Percentiles rank a stretch among this genome's conserved stretches.
phyloP scores from a whole-genome alignment of 495 filamentous ascomycete species.

The Penicillium fimorum region DNA sequence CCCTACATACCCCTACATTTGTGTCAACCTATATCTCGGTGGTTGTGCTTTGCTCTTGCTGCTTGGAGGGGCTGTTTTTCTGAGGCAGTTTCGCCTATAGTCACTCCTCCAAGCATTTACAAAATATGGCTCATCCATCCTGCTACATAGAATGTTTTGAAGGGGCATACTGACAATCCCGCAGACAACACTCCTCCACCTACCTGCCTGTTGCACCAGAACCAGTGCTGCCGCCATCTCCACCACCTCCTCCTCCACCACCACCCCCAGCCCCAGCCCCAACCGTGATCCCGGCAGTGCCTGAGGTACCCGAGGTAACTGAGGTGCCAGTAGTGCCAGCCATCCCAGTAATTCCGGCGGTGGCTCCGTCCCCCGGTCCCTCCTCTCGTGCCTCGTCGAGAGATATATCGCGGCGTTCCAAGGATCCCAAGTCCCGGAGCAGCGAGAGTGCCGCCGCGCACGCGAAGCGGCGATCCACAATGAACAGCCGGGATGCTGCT shows the following conservation, averaged over 20 bases:
- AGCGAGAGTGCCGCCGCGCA: constrained; percentile 44
- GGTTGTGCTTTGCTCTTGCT: constrained; percentile 7
- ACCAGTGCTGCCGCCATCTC: background rate
- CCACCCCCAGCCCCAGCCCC: background rate
- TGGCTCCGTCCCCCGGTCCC: constrained; percentile 38
- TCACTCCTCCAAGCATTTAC: background rate
- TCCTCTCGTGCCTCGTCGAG: constrained; percentile 46
- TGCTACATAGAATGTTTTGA: background rate
- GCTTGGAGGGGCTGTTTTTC: constrained; percentile 8
- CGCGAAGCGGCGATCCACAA: constrained; percentile 85
- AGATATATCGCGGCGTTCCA: constrained; percentile 47
- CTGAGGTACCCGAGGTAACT: background rate
- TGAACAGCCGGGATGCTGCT: constrained; percentile 94
- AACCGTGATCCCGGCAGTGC: background rate
- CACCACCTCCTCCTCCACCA: background rate
- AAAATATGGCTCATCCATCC: background rate
- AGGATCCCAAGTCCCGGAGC: constrained; percentile 47
- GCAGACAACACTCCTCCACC: constrained; percentile 56
- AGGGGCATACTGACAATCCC: constrained; percentile 6
- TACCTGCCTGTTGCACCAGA: constrained; percentile 63
- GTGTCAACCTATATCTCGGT: constrained; percentile 18
- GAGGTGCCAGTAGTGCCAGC: background rate
- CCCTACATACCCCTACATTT: constrained; percentile 2
- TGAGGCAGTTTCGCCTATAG: background rate
- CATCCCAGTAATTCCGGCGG: background rate